These are phyloP conservation scores for Monilinia fructigena DNA, from an alignment of 2,329 filamentous ascomycete species.

Conservation along the genomic window DNA sequence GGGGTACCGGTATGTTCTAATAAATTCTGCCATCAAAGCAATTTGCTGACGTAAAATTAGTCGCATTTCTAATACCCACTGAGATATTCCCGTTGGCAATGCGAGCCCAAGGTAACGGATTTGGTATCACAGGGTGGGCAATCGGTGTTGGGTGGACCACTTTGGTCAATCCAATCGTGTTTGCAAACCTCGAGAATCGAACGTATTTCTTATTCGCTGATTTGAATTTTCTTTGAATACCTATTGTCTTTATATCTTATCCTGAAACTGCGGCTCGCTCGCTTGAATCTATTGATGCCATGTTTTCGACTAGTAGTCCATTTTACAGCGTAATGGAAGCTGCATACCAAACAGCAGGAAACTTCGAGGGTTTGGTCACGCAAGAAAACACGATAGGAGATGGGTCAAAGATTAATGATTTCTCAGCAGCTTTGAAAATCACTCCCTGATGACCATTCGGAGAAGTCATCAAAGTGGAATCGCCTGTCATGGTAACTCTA, in stretches of 20 bases:
- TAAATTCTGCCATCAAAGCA: neutral
- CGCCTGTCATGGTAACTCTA: no score
- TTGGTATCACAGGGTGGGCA: slow-evolving; percentile 59
- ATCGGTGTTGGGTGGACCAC: slow-evolving; percentile 55
- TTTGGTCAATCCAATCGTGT: slow-evolving; percentile 54
- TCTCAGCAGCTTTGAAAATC: neutral
- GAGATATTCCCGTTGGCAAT: slow-evolving; percentile 58
- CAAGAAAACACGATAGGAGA: neutral
- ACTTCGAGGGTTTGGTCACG: neutral
- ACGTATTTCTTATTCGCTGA: slow-evolving; percentile 54
- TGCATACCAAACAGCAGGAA: slow-evolving; percentile 18
- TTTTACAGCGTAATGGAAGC: slow-evolving; percentile 37
- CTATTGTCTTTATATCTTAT: slow-evolving; percentile 50
- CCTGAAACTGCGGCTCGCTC: slow-evolving; percentile 48
- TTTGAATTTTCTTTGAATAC: slow-evolving; percentile 52
- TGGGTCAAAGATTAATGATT: no score
- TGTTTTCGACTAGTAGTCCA: slow-evolving; percentile 49
- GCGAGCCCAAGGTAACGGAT: slow-evolving; percentile 58
- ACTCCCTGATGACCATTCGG: neutral
- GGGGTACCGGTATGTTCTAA: slow-evolving; percentile 41
- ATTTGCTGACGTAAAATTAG: slow-evolving; percentile 18
- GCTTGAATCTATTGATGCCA: slow-evolving; percentile 50
- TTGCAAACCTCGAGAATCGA: slow-evolving; percentile 46
- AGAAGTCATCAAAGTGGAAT: neutral
- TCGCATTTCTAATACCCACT: slow-evolving; percentile 51